Evolutionary conservation across 2,329 filamentous ascomycete genomes (phyloP), one percentile per base, ranked within the genome.

Genomic region (Aspergillus brunneoviolaceus): DNA sequence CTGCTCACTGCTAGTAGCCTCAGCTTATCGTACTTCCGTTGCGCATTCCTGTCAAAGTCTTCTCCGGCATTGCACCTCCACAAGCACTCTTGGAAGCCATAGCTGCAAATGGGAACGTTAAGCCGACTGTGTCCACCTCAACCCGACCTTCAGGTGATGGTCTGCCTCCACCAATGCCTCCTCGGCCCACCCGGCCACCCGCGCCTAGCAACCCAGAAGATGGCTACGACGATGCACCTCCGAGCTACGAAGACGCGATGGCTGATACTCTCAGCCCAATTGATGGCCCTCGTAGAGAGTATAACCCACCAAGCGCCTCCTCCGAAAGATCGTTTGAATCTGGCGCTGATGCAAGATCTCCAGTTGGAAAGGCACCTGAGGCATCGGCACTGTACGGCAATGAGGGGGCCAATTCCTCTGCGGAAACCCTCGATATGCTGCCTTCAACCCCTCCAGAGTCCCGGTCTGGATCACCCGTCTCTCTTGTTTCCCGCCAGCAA

Each of bases 211-310:
- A 67, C 58, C 60, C 65, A 48, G 63, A 66, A 45, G 65, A 69
- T 23, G 63, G 31, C 29, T 73, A 72, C 64, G 88, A 91, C 33
- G 92, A 95, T 58, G 91, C 92, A n/a, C 93, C 94, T 19, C 93
- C 93, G 7, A 96, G 91, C 70, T 98, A 98, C 71, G 92, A 96
- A 76, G 93, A 97, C 76, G 92, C 92, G 12, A 88, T 97, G 77
- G 92, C 92, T 6, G 88, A 91, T 65, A 85, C 88, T 60, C 77
- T 95, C 63, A 88, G 85, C 39, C 90, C 91, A 1, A 85, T 92
- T 58, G 85, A 91, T 71, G 89, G 87, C 62, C 79, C 88, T 27
- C 82, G 92, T 68, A 75, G 78, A 69, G 77, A 81, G 70, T 81
- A 81, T 76, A 75, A 78, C 72, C 72, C 77, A 74, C 73, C 75